Percentiles rank a stretch among this genome's conserved stretches.
Conservation (phyloP, 805 yeast genomes). For the Metschnikowia drakensbergensis region DNA sequence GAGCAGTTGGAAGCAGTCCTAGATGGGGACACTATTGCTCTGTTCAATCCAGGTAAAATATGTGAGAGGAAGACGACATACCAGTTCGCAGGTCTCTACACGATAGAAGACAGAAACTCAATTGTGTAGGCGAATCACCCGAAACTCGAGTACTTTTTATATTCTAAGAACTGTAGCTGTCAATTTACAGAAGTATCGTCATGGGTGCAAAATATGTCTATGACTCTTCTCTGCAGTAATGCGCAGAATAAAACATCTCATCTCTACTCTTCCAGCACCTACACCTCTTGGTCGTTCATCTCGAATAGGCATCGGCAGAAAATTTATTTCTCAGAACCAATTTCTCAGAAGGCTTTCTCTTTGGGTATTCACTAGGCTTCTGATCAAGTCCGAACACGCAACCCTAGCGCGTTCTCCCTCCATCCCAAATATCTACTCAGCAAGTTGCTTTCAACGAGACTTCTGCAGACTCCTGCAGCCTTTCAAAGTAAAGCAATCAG, state of each 20-base stretch:
- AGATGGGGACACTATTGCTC: too few species aligned
- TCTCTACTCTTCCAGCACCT: background rate
- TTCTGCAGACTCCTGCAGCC: constrained; percentile 5
- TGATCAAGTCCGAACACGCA: background rate
- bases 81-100: too few species aligned
- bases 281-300: background rate
- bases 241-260: constrained; percentile 2
- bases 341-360: background rate
- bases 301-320: too few species aligned
- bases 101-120: too few species aligned
- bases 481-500: constrained; percentile 1
- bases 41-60: too few species aligned
- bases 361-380: background rate
- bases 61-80: too few species aligned
- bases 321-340: too few species aligned
- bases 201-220: background rate
- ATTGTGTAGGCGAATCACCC: too few species aligned
- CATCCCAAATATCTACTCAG: background rate
- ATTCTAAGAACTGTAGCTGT: too few species aligned
- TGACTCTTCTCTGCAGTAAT: constrained; percentile 1
- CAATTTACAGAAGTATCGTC: background rate
- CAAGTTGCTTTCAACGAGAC: constrained; percentile 5
- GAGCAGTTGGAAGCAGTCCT: too few species aligned
- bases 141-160: too few species aligned
- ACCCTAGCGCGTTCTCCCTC: background rate